phyloP scores from a whole-genome alignment of 139 green algal genomes.

The Raphidocelis subcapitata region DNA sequence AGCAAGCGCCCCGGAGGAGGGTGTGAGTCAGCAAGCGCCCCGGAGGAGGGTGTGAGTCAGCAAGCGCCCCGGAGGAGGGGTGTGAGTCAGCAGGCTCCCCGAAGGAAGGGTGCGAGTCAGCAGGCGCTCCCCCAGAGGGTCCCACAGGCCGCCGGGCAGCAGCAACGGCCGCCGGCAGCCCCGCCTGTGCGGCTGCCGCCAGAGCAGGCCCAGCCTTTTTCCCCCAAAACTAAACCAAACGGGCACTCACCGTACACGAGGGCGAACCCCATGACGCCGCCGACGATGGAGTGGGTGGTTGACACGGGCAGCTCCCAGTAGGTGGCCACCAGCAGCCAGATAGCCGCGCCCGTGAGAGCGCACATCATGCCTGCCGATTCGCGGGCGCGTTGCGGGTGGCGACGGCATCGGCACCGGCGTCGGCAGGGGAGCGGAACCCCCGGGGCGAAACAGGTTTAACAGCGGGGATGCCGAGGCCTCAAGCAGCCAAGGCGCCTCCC shows the following conservation, averaged over 20 bases:
- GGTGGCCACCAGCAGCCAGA: constrained; percentile 56
- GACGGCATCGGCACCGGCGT: background rate
- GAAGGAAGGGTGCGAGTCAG: too few species aligned
- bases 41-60: too few species aligned
- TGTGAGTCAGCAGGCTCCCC: too few species aligned
- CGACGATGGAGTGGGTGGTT: constrained; percentile 41
- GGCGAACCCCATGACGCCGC: constrained; percentile 33
- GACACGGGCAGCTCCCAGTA: constrained; percentile 57
- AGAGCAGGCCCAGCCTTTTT: too few species aligned
- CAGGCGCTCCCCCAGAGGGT: too few species aligned
- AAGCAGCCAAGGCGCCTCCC: background rate
- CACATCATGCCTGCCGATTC: constrained; percentile 55
- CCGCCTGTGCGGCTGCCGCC: too few species aligned
- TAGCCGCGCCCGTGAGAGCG: constrained; percentile 43
- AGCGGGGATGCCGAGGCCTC: background rate
- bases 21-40: too few species aligned
- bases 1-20: too few species aligned
- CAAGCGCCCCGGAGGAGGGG: too few species aligned
- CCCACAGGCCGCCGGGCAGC: too few species aligned
- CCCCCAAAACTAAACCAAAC: too few species aligned
- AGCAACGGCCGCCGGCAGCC: too few species aligned
- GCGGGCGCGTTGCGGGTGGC: background rate
- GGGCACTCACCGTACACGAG: constrained; percentile 36
- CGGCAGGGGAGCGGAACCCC: background rate
- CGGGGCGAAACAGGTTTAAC: background rate